Conservation (phyloP, 176 grass and related monocot species). For the Calamus simplicifolius region DNA sequence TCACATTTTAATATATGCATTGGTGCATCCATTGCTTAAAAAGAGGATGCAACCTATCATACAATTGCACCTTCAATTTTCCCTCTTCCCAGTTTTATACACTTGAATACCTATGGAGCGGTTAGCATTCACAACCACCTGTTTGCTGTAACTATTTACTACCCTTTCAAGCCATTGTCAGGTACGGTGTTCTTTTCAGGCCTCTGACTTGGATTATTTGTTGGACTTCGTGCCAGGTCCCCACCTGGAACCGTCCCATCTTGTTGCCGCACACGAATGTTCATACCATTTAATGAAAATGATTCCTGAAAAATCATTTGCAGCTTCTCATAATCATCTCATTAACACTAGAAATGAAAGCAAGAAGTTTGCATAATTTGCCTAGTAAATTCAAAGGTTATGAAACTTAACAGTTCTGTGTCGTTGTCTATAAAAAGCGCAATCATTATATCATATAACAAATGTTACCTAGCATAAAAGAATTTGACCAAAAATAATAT, state of each 20-base stretch:
- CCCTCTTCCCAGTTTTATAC: neutral
- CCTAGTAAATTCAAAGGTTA: neutral
- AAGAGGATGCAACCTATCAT: neutral
- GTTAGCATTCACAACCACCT: neutral
- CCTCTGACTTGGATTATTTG: neutral
- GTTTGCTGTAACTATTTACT: neutral
- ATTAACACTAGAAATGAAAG: neutral
- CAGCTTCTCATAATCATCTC: neutral
- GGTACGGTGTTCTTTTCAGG: neutral
- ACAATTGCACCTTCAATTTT: neutral
- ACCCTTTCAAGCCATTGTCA: neutral
- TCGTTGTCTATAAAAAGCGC: too few relatives aligned
- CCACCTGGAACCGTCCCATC: conserved; percentile 15
- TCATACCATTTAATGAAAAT: conserved; percentile 55
- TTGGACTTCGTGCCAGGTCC: conserved; percentile 24
- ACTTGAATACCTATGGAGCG: neutral
- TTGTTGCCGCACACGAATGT: conserved; percentile 32
- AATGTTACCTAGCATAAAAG: too few relatives aligned
- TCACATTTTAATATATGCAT: neutral
- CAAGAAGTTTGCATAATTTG: neutral
- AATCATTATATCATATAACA: too few relatives aligned
- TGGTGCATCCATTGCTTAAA: neutral
- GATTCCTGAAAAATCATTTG: conserved; percentile 38
- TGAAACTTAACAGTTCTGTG: too few relatives aligned
- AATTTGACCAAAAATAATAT: too few relatives aligned